Base-by-base conservation (phyloP, 345 rosid genomes). In the Heritiera littoralis region DNA sequence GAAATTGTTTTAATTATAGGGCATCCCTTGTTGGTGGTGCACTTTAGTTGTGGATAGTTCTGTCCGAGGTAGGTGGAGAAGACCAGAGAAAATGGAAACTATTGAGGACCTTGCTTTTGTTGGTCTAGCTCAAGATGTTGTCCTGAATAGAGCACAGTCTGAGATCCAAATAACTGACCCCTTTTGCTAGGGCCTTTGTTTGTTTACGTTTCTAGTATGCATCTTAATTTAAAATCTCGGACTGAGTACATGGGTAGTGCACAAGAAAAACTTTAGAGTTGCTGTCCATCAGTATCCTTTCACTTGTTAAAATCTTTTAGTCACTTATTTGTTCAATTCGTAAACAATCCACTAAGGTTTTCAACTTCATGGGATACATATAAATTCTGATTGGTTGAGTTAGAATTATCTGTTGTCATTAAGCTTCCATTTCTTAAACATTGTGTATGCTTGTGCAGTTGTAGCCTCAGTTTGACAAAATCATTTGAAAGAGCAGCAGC, bases 401-500 rank as follows among this genome's bases (percentile, higher is more conserved):
- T 61, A 17, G 69, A 60, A 30, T 61, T 61, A 48, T 76, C 56
- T 30, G 45, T 51, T 23, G 41, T 17, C 17, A 17, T 54, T 76
- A 65, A 79, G 46, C 14, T 46, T 80, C 56, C 20, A 2, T 14
- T 81, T 55, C 69, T 45, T n/a, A 20, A 75, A 75, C 56, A 23
- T 45, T 65, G 76, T 55, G 83, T 81, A 83, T 82, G 20, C 80
- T 77, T 87, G 83, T 88, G 78, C 93, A 95, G 99, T 89, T 95
- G 99, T 87, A 90, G 92, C 87, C 93, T 95, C 79, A 93, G 84
- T 89, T 80, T 93, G 80, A 95, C 98, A 65, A 93, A 88, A 84
- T 92, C 99, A 81, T 95, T 90, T 76, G 96, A 92, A 83, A 87
- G 94, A 82, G 96, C 97, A 84, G 97, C 99, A 10, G 99, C 98